phyloP scores from a whole-genome alignment of 176 grass and related monocot genomes.

The Puccinellia tenuiflora region DNA sequence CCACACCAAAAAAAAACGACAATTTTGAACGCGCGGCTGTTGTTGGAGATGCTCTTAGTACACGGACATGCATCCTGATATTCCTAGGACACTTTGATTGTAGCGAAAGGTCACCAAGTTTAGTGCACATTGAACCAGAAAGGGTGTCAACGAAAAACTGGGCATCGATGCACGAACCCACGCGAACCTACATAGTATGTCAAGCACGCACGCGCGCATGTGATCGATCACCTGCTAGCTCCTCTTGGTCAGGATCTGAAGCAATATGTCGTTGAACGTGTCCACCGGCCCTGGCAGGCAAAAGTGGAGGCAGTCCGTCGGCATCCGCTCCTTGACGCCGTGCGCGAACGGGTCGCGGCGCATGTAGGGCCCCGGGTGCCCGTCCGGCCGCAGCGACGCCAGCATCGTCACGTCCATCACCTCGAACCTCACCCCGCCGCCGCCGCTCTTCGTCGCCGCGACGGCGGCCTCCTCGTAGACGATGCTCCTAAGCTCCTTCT shows the following conservation, averaged over 20 bases:
- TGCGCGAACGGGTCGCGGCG: slow-evolving; percentile 35
- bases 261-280: slow-evolving; percentile 57
- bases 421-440: slow-evolving; percentile 23
- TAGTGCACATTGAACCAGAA: too few species aligned
- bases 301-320: slow-evolving; percentile 63
- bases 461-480: slow-evolving; percentile 39
- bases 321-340: slow-evolving; percentile 23
- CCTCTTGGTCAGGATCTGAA: neutral
- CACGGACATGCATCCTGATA: too few species aligned
- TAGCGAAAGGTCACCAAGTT: too few species aligned
- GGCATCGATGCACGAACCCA: too few species aligned
- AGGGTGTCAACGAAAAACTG: too few species aligned
- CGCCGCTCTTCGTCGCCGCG: neutral
- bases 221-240: too few species aligned
- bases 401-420: slow-evolving; percentile 69
- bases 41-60: too few species aligned
- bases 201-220: too few species aligned
- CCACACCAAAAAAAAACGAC: too few species aligned
- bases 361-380: slow-evolving; percentile 59
- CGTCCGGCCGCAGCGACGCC: slow-evolving; percentile 51
- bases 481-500: slow-evolving; percentile 38
- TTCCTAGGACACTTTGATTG: too few species aligned
- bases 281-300: slow-evolving; percentile 62
- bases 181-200: too few species aligned
- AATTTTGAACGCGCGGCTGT: too few species aligned